Conservation (phyloP, 208 protist species). For the Trypanosoma scelopori region DNA sequence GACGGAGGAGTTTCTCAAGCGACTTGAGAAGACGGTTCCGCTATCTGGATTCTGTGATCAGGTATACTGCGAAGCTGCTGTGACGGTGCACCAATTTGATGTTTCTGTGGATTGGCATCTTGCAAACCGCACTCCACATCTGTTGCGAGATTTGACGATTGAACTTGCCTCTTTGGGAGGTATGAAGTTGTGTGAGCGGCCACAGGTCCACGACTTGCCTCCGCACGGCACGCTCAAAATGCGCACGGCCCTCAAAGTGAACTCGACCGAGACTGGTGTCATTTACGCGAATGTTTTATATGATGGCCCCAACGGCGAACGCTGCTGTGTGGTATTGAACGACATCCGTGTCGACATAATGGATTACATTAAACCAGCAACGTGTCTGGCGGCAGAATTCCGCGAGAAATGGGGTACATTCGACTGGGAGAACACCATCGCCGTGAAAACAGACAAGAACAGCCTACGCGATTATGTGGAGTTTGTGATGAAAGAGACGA, state of each 20-base stretch:
- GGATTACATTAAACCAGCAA: constrained; percentile 96
- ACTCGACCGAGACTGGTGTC: constrained; percentile 96
- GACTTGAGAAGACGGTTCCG: constrained; percentile 88
- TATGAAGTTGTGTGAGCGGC: constrained; percentile 97
- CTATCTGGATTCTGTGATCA: constrained; percentile 97
- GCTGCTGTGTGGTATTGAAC: constrained; percentile 94
- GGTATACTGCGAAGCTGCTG: constrained; percentile 97
- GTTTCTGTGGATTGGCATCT: constrained; percentile 94
- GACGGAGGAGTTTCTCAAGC: constrained; percentile 60
- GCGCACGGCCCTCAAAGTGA: constrained; percentile 97
- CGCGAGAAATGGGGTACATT: constrained; percentile 98
- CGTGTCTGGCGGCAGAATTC: constrained; percentile 91
- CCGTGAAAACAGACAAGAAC: constrained; percentile 84
- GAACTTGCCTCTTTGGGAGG: constrained; percentile 96
- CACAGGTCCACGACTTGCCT: constrained; percentile 91
- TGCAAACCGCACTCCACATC: constrained; percentile 94
- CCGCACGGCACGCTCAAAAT: constrained; percentile 83
- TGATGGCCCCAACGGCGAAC: constrained; percentile 87
- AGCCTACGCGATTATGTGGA: constrained; percentile 89
- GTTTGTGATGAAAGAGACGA: constrained; percentile 91
- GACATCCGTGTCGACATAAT: constrained; percentile 99
- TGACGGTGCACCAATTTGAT: constrained; percentile 98
- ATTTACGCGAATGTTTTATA: constrained; percentile 98
- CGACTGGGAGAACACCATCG: constrained; percentile 99
- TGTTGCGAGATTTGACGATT: constrained; percentile 95